Evolutionary conservation across 2,329 filamentous ascomycete genomes (phyloP).

Genomic region (Canariomyces notabilis): DNA sequence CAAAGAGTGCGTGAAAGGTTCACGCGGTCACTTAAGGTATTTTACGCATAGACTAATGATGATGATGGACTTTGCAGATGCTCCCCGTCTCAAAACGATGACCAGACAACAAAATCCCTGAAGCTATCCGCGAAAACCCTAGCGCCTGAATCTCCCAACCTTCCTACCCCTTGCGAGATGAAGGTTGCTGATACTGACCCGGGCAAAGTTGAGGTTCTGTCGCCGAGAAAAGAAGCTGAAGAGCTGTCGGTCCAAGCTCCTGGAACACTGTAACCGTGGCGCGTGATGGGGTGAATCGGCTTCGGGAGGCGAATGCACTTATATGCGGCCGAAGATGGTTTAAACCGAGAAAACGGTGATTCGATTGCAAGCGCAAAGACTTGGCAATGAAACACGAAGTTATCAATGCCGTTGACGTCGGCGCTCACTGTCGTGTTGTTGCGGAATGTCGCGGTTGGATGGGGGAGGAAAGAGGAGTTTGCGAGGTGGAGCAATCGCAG

Average conservation of each 20-base stretch:
- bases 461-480: constrained; percentile 22
- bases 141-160: constrained; percentile 8
- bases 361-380: background rate
- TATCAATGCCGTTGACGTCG: background rate
- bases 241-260: constrained; percentile 17
- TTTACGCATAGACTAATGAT: constrained; percentile 14
- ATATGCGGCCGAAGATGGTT: too few relatives aligned
- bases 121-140: constrained; percentile 15
- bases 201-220: constrained; percentile 4
- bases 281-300: background rate
- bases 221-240: background rate
- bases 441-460: constrained; percentile 26
- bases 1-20: constrained; percentile 21
- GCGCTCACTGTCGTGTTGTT: constrained; percentile 9
- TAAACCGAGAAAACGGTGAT: background rate
- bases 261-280: background rate
- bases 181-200: background rate
- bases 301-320: too few relatives aligned
- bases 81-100: constrained; percentile 1
- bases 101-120: constrained; percentile 10
- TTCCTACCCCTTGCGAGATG: constrained; percentile 1
- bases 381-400: background rate
- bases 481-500: constrained; percentile 11
- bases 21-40: constrained; percentile 23
- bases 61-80: constrained; percentile 12